Percentiles rank a stretch among this genome's conserved stretches.
Conservation (phyloP, 768 basidiomycete species). For the Tricholoma bakamatsutake region DNA sequence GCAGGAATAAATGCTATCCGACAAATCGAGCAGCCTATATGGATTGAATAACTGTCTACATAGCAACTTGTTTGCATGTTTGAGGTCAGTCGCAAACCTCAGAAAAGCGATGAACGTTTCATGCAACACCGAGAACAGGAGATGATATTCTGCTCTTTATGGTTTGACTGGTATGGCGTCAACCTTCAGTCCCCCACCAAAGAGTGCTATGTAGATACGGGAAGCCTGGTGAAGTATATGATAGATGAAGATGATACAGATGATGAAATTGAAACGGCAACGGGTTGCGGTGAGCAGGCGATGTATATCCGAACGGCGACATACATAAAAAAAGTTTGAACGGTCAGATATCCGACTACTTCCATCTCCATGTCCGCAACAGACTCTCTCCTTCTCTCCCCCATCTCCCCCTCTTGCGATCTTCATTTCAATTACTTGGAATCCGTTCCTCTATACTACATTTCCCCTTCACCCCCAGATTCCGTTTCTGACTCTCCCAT, state of each 20-base stretch:
- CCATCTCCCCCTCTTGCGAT: conserved; percentile 27
- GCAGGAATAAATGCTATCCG: too few species aligned
- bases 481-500: conserved; percentile 45
- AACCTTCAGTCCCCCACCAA: too few species aligned
- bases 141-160: too few species aligned
- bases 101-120: too few species aligned
- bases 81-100: too few species aligned
- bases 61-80: too few species aligned
- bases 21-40: too few species aligned
- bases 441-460: conserved; percentile 36
- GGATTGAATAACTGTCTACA: too few species aligned
- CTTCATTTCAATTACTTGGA: conserved; percentile 39
- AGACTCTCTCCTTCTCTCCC: conserved; percentile 56
- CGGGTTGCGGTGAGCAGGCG: not conserved
- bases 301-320: conserved; percentile 25
- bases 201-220: too few species aligned
- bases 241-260: not conserved
- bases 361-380: conserved; percentile 46
- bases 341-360: conserved; percentile 3
- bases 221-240: not conserved
- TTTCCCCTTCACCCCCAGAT: conserved; percentile 43
- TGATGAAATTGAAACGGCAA: not conserved
- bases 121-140: too few species aligned
- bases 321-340: conserved; percentile 14
- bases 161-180: too few species aligned